Percentiles rank a stretch among this genome's conserved stretches.
phyloP scores from a whole-genome alignment of 192 early-diverging fungal genomes.

The Thamnidium elegans region DNA sequence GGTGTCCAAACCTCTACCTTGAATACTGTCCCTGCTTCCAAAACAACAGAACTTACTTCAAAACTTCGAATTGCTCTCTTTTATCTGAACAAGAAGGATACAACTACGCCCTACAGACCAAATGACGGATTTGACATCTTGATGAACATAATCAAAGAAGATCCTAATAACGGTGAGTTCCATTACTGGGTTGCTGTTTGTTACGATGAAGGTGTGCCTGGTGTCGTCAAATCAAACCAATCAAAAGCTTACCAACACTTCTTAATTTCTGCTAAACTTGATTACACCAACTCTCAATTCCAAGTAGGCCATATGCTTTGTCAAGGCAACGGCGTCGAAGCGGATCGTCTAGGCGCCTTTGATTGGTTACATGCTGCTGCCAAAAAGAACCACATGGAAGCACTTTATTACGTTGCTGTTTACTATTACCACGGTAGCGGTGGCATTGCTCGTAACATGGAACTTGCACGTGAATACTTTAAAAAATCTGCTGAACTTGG shows the following conservation, averaged over 20 bases:
- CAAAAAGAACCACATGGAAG: conserved; percentile 22
- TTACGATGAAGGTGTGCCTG: conserved; percentile 34
- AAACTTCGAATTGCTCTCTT: conserved; percentile 28
- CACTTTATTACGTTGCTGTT: conserved; percentile 31
- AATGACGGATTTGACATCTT: conserved; percentile 30
- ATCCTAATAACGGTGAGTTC: conserved; percentile 18
- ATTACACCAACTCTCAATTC: conserved; percentile 32
- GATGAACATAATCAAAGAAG: conserved; percentile 14
- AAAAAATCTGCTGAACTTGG: conserved; percentile 28
- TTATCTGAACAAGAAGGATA: conserved; percentile 30
- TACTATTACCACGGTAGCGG: conserved; percentile 34
- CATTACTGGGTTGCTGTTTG: conserved; percentile 36
- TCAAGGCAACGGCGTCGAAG: conserved; percentile 33
- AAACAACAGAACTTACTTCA: conserved; percentile 4
- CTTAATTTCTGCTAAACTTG: conserved; percentile 20
- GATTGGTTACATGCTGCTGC: conserved; percentile 38
- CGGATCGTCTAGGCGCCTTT: conserved; percentile 33
- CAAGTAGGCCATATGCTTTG: conserved; percentile 43
- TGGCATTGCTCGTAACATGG: conserved; percentile 28
- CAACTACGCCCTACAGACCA: conserved; percentile 14
- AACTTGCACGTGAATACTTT: conserved; percentile 34
- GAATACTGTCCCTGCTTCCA: not conserved
- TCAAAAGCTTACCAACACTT: conserved; percentile 33
- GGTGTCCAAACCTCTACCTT: not conserved
- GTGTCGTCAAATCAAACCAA: conserved; percentile 9